A percentile compares a stretch with the other conserved stretches of the same genome.
phyloP scores from a whole-genome alignment of 2,329 filamentous ascomycete species.

The Aspergillus hortae region DNA sequence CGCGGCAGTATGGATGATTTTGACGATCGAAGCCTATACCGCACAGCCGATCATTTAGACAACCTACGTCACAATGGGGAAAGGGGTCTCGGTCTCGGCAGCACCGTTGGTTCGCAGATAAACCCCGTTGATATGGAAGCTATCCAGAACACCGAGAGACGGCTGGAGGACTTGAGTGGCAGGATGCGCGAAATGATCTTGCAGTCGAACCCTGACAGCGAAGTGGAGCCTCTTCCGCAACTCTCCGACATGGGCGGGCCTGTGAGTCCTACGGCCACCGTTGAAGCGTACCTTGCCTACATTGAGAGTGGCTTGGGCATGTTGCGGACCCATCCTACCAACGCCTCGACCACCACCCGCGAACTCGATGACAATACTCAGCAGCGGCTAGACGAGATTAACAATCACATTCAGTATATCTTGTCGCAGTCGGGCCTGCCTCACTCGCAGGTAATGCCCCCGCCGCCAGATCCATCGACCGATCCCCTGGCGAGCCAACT shows the following conservation, averaged over 20 bases:
- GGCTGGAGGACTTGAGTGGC: conserved; percentile 64
- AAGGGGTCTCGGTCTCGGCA: conserved; percentile 5
- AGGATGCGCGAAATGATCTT: conserved; percentile 66
- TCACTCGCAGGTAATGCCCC: conserved; percentile 48
- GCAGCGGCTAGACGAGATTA: conserved; percentile 59
- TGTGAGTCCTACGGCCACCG: conserved; percentile 24
- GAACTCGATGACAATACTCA: conserved; percentile 43
- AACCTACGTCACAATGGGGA: conserved; percentile 33
- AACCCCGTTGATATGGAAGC: conserved; percentile 37
- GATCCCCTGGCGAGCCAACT: conserved; percentile 65
- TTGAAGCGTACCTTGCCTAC: conserved; percentile 64
- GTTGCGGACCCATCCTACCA: conserved; percentile 51
- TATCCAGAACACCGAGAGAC: conserved; percentile 61
- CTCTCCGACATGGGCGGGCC: conserved; percentile 23
- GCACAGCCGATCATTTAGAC: conserved; percentile 64
- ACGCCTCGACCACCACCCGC: conserved; percentile 1
- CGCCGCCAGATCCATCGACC: conserved; percentile 57
- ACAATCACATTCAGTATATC: conserved; percentile 60
- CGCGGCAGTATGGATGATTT: conserved; percentile 60
- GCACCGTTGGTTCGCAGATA: conserved; percentile 4
- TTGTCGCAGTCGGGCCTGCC: conserved; percentile 47
- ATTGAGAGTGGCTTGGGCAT: conserved; percentile 63
- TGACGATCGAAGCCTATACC: conserved; percentile 73
- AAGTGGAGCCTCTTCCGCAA: conserved; percentile 37
- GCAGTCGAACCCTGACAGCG: conserved; percentile 32